Conservation (phyloP, 2,329 filamentous ascomycete genomes). For the Zymoseptoria pseudotritici region DNA sequence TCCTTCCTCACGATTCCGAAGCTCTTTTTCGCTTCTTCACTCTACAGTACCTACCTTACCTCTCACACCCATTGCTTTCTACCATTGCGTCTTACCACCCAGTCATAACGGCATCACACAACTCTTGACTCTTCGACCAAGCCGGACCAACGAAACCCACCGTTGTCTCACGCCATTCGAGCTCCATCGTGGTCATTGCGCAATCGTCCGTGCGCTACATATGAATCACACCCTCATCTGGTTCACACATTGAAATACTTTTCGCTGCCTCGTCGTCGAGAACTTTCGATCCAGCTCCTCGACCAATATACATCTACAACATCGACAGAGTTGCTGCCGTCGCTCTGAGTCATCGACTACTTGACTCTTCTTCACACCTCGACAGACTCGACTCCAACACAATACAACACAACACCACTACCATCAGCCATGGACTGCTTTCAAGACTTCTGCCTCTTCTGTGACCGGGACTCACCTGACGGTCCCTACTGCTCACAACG, state of each 20-base stretch:
- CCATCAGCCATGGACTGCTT: conserved; percentile 57
- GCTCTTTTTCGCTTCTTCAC: neutral
- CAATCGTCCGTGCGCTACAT: neutral
- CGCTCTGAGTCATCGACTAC: neutral
- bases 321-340: neutral
- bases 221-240: neutral
- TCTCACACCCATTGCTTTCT: neutral
- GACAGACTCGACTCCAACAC: neutral
- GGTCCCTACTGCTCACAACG: conserved; percentile 88
- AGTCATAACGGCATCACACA: neutral
- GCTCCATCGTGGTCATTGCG: neutral
- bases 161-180: neutral
- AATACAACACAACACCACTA: conserved; percentile 4
- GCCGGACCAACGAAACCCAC: neutral
- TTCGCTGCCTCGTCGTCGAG: neutral
- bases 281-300: neutral
- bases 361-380: neutral
- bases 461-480: conserved; percentile 79
- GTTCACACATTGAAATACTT: neutral
- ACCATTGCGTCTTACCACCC: neutral
- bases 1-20: neutral
- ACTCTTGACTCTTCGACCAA: neutral
- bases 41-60: neutral
- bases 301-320: neutral
- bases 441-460: conserved; percentile 88